Conservation (phyloP, 352 stramenopile species). For the Phytophthora pseudosyringae region DNA sequence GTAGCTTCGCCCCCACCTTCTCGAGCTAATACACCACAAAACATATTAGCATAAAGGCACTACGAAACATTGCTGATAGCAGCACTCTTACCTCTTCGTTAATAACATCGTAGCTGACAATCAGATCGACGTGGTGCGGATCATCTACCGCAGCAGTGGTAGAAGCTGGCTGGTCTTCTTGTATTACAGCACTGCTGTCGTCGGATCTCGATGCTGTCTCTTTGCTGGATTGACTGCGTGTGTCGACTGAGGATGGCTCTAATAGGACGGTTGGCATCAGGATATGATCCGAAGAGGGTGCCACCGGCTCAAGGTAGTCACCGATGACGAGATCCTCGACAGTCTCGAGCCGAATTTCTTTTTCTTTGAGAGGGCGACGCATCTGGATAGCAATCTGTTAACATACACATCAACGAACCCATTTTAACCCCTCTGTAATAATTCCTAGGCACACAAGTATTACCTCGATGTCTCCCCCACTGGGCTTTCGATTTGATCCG, state of each 20-base stretch:
- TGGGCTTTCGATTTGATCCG: constrained; percentile 69
- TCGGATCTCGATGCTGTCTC: neutral
- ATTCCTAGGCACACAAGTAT: neutral
- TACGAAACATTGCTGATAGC: neutral
- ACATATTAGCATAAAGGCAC: constrained; percentile 3
- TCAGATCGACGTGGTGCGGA: constrained; percentile 71
- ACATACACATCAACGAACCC: constrained; percentile 1
- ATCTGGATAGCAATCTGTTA: constrained; percentile 64
- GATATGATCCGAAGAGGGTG: constrained; percentile 1
- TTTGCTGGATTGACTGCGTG: neutral
- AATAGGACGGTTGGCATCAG: constrained; percentile 24
- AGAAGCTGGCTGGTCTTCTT: constrained; percentile 9
- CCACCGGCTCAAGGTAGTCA: constrained; percentile 51
- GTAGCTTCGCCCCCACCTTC: constrained; percentile 64
- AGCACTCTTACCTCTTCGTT: constrained; percentile 70
- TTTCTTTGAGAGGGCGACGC: constrained; percentile 64
- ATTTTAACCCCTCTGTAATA: constrained; percentile 11
- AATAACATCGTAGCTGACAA: constrained; percentile 88
- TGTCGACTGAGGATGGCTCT: constrained; percentile 5
- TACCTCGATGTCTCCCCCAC: constrained; percentile 73
- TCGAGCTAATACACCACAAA: constrained; percentile 47
- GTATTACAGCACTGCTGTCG: neutral
- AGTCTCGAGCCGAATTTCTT: constrained; percentile 51
- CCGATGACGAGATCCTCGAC: constrained; percentile 62
- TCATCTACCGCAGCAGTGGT: constrained; percentile 26